Conservation (phyloP, 768 basidiomycete genomes). For the Lactarius tabidus region DNA sequence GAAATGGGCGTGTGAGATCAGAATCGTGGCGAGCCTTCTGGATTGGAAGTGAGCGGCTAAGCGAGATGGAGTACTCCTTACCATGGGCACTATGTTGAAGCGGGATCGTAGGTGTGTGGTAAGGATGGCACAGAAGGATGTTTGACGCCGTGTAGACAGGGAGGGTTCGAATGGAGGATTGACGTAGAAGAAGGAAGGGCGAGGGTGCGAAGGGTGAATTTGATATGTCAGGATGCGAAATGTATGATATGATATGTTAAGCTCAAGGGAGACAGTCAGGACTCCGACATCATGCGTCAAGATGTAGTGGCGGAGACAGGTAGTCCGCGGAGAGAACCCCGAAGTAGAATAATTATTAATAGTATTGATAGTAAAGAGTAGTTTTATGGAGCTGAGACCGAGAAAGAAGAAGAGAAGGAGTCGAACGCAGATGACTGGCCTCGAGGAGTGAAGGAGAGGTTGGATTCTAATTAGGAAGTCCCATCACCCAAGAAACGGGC, state of each 20-base stretch:
- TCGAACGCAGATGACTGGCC: constrained; percentile 17
- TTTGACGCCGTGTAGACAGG: constrained; percentile 7
- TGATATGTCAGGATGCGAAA: constrained; percentile 9
- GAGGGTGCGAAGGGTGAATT: not conserved
- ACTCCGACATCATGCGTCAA: not conserved
- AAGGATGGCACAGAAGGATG: not conserved
- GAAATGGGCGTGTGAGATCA: constrained; percentile 25
- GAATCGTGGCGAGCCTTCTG: constrained; percentile 24
- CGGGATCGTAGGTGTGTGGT: not conserved
- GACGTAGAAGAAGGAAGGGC: constrained; percentile 10
- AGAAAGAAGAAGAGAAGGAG: not conserved
- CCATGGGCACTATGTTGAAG: not conserved
- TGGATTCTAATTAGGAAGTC: constrained; percentile 15
- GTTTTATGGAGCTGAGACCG: constrained; percentile 1
- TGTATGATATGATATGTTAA: not conserved
- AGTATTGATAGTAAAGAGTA: not conserved
- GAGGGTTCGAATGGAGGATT: not conserved
- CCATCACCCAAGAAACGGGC: not conserved
- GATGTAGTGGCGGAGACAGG: not conserved
- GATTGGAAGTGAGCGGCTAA: constrained; percentile 22
- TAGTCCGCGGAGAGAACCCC: constrained; percentile 18
- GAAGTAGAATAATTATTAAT: constrained; percentile 1
- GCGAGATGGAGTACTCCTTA: constrained; percentile 15
- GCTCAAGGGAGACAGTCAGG: not conserved
- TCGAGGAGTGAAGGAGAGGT: constrained; percentile 16